Evolutionary conservation across 352 stramenopile species (phyloP).

Genomic region (Proteromonas lacertae): DNA sequence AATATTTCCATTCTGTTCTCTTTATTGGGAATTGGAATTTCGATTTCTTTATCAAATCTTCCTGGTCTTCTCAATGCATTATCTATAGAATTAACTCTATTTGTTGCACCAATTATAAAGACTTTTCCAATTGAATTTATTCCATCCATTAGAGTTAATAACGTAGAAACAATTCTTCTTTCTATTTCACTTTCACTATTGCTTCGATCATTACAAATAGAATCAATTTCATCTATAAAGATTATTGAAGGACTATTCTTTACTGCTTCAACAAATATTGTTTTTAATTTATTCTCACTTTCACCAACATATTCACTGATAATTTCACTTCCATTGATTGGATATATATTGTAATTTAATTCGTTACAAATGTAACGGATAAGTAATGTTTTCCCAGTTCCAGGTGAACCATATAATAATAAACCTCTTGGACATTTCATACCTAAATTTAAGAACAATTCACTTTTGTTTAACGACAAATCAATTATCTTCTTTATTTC

Average conservation of each 20-base stretch:
- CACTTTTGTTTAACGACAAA: slow-evolving; percentile 54
- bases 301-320: slow-evolving; percentile 73
- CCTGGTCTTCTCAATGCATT: slow-evolving; percentile 57
- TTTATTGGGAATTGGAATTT: slow-evolving; percentile 72
- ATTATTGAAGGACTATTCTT: slow-evolving; percentile 54
- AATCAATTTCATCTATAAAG: slow-evolving; percentile 91
- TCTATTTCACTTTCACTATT: slow-evolving; percentile 62
- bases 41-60: slow-evolving; percentile 75
- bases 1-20: slow-evolving; percentile 60
- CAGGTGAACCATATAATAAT: slow-evolving; percentile 65
- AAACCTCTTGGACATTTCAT: slow-evolving; percentile 69
- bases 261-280: slow-evolving; percentile 37
- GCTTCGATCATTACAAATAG: slow-evolving; percentile 67
- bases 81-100: slow-evolving; percentile 33
- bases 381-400: slow-evolving; percentile 78
- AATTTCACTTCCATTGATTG: slow-evolving; percentile 76
- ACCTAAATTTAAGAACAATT: slow-evolving; percentile 58
- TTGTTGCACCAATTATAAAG: slow-evolving; percentile 34
- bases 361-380: slow-evolving; percentile 53
- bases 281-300: slow-evolving; percentile 17
- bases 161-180: slow-evolving; percentile 75
- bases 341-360: slow-evolving; percentile 54
- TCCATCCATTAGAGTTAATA: slow-evolving; percentile 60
- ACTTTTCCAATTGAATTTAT: slow-evolving; percentile 35
- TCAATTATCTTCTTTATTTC: slow-evolving; percentile 76